A percentile compares a stretch with the other conserved stretches of the same genome.
Evolutionary conservation across 2,329 filamentous ascomycete species (phyloP).

Genomic region (Paecilomyces sp.): DNA sequence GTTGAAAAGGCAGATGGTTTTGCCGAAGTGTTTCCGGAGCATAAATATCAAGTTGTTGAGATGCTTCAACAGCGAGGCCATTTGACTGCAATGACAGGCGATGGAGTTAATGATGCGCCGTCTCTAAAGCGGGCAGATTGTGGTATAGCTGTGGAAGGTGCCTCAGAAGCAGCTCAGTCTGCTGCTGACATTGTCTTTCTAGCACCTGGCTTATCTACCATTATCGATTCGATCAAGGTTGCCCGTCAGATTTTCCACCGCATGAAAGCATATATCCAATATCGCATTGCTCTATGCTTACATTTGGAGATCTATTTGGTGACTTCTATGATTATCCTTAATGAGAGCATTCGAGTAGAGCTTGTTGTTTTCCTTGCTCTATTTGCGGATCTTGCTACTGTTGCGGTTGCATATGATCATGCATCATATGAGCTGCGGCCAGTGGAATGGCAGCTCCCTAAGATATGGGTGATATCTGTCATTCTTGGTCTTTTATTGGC

Average conservation of each 20-base stretch:
- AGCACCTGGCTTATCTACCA: slow-evolving; percentile 63
- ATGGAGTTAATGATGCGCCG: slow-evolving; percentile 68
- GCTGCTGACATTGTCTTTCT: slow-evolving; percentile 70
- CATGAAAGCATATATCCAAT: slow-evolving; percentile 73
- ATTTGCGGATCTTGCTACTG: slow-evolving; percentile 73
- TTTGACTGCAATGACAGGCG: slow-evolving; percentile 68
- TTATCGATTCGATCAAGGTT: slow-evolving; percentile 67
- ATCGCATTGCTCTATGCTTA: slow-evolving; percentile 67
- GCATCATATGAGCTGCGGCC: slow-evolving; percentile 70
- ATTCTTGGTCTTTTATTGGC: slow-evolving; percentile 61
- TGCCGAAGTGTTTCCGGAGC: slow-evolving; percentile 67
- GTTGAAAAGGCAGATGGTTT: slow-evolving; percentile 69
- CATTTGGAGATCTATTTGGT: slow-evolving; percentile 71
- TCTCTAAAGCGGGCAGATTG: slow-evolving; percentile 69
- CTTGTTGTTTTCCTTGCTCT: slow-evolving; percentile 73
- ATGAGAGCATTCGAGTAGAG: slow-evolving; percentile 67
- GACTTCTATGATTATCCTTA: slow-evolving; percentile 72
- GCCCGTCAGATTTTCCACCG: slow-evolving; percentile 69
- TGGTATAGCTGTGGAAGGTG: slow-evolving; percentile 66
- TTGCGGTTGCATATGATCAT: slow-evolving; percentile 76
- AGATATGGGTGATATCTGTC: slow-evolving; percentile 66
- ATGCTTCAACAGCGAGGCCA: slow-evolving; percentile 68
- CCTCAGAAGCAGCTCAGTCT: slow-evolving; percentile 65
- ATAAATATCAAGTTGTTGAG: slow-evolving; percentile 70
- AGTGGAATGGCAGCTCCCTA: slow-evolving; percentile 75